Base-by-base conservation (phyloP, 2,329 filamentous ascomycete species). In the Penicillium sp. region DNA sequence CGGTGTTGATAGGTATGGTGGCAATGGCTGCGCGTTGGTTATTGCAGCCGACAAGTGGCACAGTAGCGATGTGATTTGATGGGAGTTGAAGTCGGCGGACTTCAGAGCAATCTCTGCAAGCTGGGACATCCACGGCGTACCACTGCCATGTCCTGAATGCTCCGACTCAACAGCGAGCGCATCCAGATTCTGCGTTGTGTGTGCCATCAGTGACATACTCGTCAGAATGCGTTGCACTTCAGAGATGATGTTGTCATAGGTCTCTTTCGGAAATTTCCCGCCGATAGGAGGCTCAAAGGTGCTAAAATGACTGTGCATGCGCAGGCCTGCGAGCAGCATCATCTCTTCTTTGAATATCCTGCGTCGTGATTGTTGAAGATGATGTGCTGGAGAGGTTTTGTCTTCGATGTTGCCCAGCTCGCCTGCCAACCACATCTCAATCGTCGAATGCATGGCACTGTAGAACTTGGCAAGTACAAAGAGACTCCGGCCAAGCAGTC, bases 381-480 rank as follows among this genome's bases (percentile, higher is more conserved):
- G 22, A 67, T 77, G 55, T 73, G 59, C 62, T 6, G 66, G 58
- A 4, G 65, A 65, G 19, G 22, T 31, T 13, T 52, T 6, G 39
- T 67, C 56, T 24, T 65, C 51, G 1, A 57, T 33, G 36, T 65
- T 55, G 2, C 68, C 76, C 56, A 88, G 81, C 19, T 83, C 84
- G 40, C 83, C 80, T n/a, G 81, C 78, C 31, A 91, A 79, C 54
- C 86, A 82, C 4, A 83, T 75, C 52, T 83, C 81, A 41, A 91
- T 83, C 0, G 88, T 89, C 43, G 88, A 85, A 69, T 89, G 85
- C 70, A 91, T 86, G 66, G 87, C 85, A 33, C 83, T 87, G 70
- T 90, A 91, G 70, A 89, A 90, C 67, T 89, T 90, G 19, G 89
- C 89, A 1, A 91, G 81, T 1, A 92, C 79, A 69, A 90, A 91